phyloP scores from a whole-genome alignment of 1,284 basidiomycete species.

The Ceratobasidium sp. region DNA sequence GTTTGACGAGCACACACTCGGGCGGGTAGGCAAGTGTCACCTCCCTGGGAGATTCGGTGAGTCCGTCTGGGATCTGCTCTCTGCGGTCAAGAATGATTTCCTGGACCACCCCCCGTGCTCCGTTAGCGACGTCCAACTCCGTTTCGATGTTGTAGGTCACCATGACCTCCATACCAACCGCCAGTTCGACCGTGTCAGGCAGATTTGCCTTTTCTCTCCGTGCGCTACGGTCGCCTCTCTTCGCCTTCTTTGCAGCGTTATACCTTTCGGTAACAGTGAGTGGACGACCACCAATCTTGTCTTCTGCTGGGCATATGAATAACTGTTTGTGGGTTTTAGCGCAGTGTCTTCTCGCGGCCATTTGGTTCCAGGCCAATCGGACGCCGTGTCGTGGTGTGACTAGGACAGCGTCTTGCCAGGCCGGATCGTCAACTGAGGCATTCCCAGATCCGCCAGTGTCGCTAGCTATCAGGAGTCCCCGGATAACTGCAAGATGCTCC shows the following conservation, averaged over 20 bases:
- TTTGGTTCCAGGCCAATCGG: not conserved
- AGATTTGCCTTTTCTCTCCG: not conserved
- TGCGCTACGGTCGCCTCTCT: not conserved
- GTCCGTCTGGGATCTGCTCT: too few relatives aligned
- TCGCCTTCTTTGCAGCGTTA: not conserved
- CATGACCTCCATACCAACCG: conserved; percentile 28
- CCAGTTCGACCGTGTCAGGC: conserved; percentile 9
- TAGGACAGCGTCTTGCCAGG: not conserved
- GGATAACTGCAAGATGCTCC: conserved; percentile 56
- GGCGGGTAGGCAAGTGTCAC: too few relatives aligned
- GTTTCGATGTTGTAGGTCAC: conserved; percentile 34
- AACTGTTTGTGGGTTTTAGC: not conserved
- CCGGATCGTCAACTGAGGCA: not conserved
- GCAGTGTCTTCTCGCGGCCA: not conserved
- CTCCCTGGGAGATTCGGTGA: too few relatives aligned
- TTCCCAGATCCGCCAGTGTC: not conserved
- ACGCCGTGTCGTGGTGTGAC: not conserved
- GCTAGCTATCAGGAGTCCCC: conserved; percentile 49
- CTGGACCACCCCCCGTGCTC: conserved; percentile 8
- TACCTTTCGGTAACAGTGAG: not conserved
- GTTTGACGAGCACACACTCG: too few relatives aligned
- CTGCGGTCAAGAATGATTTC: conserved; percentile 7
- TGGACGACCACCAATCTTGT: not conserved
- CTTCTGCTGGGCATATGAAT: conserved; percentile 2
- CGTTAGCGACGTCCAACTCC: conserved; percentile 28